Evolutionary conservation across 2,329 filamentous ascomycete genomes (phyloP).

Genomic region (Cytospora schulzeri): DNA sequence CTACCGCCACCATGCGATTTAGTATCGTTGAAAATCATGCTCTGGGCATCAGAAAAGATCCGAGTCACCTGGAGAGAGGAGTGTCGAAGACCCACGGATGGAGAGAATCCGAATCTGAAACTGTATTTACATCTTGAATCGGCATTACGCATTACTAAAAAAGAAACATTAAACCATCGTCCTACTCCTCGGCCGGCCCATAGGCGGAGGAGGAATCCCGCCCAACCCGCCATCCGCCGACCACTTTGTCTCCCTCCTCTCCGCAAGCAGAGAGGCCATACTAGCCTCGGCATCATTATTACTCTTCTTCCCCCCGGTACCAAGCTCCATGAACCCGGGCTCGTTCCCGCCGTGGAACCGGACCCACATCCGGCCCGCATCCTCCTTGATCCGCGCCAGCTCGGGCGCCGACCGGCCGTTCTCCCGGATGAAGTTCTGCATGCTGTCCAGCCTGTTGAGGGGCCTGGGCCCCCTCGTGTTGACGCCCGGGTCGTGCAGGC

Average conservation of each 20-base stretch:
- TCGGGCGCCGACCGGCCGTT: conserved; percentile 23
- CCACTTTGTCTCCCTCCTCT: background rate
- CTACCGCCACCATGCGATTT: too few relatives aligned
- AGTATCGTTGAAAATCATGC: too few relatives aligned
- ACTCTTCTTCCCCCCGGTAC: background rate
- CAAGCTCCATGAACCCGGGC: conserved; percentile 17
- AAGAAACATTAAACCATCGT: background rate
- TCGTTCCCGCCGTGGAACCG: conserved; percentile 25
- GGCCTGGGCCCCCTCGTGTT: background rate
- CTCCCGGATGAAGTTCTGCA: conserved; percentile 3
- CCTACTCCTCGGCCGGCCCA: background rate
- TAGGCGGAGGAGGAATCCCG: background rate
- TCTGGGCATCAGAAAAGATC: too few relatives aligned
- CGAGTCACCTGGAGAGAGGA: too few relatives aligned
- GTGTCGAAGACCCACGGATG: too few relatives aligned
- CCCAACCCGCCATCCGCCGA: too few relatives aligned
- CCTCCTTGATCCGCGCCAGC: conserved; percentile 19
- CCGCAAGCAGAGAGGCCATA: background rate
- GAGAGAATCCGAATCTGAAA: too few relatives aligned
- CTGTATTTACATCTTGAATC: background rate
- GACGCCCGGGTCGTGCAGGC: conserved; percentile 14
- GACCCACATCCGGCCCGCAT: conserved; percentile 25
- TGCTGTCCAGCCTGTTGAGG: background rate
- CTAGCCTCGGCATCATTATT: conserved; percentile 4
- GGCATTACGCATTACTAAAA: background rate